Base-by-base conservation (phyloP, 2,329 filamentous ascomycete genomes). In the Sclerotinia trifoliorum region DNA sequence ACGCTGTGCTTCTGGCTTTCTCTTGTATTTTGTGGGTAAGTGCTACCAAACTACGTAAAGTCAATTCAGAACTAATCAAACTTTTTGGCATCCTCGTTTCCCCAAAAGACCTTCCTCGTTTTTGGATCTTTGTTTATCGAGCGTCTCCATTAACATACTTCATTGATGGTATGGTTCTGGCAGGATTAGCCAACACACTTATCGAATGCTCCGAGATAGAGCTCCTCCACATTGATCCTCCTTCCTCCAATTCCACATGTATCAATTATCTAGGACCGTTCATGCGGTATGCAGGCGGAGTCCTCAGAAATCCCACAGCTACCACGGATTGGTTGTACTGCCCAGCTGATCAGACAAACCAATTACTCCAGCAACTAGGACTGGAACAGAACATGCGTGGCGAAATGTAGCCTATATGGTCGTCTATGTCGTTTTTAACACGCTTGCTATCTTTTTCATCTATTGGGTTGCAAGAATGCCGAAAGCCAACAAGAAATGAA, bases 81-180 rank as follows among this genome's bases (percentile, higher is more conserved):
- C 15, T 17, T 17, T 17, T 42, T 15, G 17, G 39, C 39, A 5
- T 17, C 39, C 39, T 42, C 13, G 15, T 42, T 42, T 42, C 39
- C 10, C 67, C 67, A 17, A 56, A 55, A 13, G 63, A 79, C 1
- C 83, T 94, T 44, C 90, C 90, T 0, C 81, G 85, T 6, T 93
- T 93, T 83, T 94, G 90, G 90, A 88, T 90, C 73, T 92, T 92
- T 81, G 91, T 93, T 88, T 94, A 94, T 79, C 86, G 90, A 57
- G 80, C 92, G 64, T 92, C 88, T 0, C 92, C 92, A 0, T 90
- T 96, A 71, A 93, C 90, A 0, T 96, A 96, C 77, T 80, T 94
- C 26, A 86, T 94, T 26, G 84, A 85, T 5, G 90, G 89, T 32
- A 86, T 96, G 80, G 78, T 94, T 0, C 83, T 87, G 0, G 85